A percentile compares a stretch with the other conserved stretches of the same genome.
Conservation (phyloP, 768 basidiomycete genomes). For the Solioccasus polychromus region DNA sequence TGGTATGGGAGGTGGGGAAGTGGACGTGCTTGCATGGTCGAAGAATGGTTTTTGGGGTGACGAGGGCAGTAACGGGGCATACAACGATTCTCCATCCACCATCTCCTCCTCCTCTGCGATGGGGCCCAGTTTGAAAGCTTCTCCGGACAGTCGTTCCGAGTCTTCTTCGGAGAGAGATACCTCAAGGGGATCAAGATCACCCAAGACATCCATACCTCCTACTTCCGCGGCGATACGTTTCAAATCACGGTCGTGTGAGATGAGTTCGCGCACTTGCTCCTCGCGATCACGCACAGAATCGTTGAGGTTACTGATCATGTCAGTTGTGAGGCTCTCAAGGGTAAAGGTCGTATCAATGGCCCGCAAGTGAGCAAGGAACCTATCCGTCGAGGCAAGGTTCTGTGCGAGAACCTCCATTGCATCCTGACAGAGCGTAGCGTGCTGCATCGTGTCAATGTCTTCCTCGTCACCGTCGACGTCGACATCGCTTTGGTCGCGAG, state of each 20-base stretch:
- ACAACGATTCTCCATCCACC: constrained; percentile 43
- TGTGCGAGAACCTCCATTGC: constrained; percentile 71
- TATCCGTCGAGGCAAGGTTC: constrained; percentile 74
- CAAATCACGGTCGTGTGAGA: constrained; percentile 78
- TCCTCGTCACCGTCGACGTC: constrained; percentile 24
- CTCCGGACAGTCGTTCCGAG: constrained; percentile 26
- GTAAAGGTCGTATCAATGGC: constrained; percentile 52
- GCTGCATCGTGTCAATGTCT: constrained; percentile 26
- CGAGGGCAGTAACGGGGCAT: constrained; percentile 36
- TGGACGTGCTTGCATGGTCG: constrained; percentile 42
- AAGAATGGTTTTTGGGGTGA: constrained; percentile 63
- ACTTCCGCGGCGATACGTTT: constrained; percentile 73
- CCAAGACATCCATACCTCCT: constrained; percentile 71
- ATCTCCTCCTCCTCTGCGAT: constrained; percentile 39
- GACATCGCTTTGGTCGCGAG: constrained; percentile 8
- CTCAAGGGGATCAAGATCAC: constrained; percentile 64
- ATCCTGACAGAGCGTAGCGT: constrained; percentile 40
- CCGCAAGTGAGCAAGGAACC: constrained; percentile 71
- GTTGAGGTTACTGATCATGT: constrained; percentile 75
- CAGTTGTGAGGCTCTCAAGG: constrained; percentile 70
- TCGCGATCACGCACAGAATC: constrained; percentile 76
- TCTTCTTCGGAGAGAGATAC: constrained; percentile 29
- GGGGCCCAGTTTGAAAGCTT: constrained; percentile 30
- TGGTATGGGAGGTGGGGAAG: constrained; percentile 54
- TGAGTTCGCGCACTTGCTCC: constrained; percentile 73